A percentile compares a stretch with the other conserved stretches of the same genome.
These are phyloP conservation scores for Diplotaxis tenuifolia DNA, from an alignment of 345 rosid genomes.

Conservation along the genomic window DNA sequence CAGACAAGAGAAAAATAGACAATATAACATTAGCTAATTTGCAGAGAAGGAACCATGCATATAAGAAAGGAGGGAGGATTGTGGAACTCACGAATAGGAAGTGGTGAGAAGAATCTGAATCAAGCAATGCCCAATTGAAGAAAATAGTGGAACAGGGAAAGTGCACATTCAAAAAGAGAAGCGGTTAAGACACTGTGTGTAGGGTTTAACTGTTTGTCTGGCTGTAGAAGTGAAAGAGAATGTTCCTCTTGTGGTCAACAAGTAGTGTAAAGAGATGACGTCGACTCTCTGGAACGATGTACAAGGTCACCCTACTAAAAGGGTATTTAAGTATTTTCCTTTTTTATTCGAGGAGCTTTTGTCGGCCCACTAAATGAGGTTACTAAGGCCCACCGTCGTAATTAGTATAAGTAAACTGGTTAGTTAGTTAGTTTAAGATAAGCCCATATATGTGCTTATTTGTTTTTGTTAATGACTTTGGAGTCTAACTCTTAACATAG, in stretches of 20 bases:
- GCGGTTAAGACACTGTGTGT: slow-evolving; percentile 21
- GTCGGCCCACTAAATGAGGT: not conserved
- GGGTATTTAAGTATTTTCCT: not conserved
- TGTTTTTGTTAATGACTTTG: not conserved
- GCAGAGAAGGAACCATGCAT: not conserved
- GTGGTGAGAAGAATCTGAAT: not conserved
- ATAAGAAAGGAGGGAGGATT: not conserved
- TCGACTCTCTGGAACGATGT: too few relatives aligned
- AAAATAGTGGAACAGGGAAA: not conserved
- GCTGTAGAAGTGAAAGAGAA: not conserved
- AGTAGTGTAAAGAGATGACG: too few relatives aligned
- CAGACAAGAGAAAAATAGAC: not conserved
- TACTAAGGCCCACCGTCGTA: not conserved
- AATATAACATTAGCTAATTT: not conserved
- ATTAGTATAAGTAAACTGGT: not conserved
- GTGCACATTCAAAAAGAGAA: slow-evolving; percentile 1
- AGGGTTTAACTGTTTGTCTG: slow-evolving; percentile 27
- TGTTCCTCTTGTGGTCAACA: not conserved
- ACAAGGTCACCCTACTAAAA: too few relatives aligned
- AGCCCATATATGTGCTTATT: not conserved
- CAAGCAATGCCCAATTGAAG: not conserved
- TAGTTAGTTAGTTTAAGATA: not conserved
- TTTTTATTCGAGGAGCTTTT: not conserved
- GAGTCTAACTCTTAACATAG: not conserved
- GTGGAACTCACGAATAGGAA: slow-evolving; percentile 10